phyloP scores from a whole-genome alignment of 768 basidiomycete genomes.

The Tubosaeta sp. region DNA sequence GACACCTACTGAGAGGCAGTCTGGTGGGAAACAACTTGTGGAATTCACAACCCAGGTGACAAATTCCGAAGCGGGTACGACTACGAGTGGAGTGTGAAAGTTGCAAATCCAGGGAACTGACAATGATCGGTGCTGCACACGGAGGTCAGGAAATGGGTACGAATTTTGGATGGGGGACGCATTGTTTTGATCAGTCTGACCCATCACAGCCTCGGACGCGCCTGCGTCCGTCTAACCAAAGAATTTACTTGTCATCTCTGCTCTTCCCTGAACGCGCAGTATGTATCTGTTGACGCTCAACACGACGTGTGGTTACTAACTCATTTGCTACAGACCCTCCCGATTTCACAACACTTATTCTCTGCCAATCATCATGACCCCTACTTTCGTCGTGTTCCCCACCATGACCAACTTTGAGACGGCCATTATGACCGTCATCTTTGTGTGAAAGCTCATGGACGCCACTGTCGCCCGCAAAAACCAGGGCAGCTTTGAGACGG shows the following conservation, averaged over 20 bases:
- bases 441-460: slow-evolving; percentile 20
- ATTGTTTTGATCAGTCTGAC: neutral
- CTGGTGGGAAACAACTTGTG: neutral
- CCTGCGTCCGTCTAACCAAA: neutral
- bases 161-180: slow-evolving; percentile 5
- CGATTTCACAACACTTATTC: neutral
- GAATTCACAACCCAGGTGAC: neutral
- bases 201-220: neutral
- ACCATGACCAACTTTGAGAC: slow-evolving; percentile 14
- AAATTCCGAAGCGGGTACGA: too few relatives aligned
- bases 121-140: neutral
- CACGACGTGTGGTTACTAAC: neutral
- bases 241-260: neutral
- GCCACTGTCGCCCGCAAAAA: slow-evolving; percentile 1
- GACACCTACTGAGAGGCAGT: neutral
- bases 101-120: too few relatives aligned
- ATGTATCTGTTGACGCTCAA: neutral
- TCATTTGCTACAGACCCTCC: neutral
- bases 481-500: too few relatives aligned
- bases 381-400: neutral
- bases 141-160: slow-evolving; percentile 3
- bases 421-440: slow-evolving; percentile 20
- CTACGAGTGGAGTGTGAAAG: too few relatives aligned
- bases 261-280: slow-evolving; percentile 1
- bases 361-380: neutral